phyloP scores from a whole-genome alignment of 371 early-diverging fungal genomes.

The Ecytonucleospora hepatopenaei region DNA sequence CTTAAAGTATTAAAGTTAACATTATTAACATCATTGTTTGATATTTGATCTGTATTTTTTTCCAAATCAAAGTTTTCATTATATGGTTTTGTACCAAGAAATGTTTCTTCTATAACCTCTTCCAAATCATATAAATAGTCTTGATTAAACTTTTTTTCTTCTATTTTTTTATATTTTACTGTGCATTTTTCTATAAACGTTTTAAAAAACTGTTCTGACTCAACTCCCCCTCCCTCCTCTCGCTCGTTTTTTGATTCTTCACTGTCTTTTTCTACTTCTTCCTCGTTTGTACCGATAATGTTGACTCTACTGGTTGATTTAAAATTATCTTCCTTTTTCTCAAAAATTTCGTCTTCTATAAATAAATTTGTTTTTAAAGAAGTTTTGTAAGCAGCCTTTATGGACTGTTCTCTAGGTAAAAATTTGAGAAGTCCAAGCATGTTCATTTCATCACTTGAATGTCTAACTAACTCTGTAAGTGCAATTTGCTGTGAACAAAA shows the following conservation, averaged over 20 bases:
- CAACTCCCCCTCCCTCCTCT: background rate
- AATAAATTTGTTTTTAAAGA: background rate
- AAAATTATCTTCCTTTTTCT: conserved; percentile 5
- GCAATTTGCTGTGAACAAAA: conserved; percentile 24
- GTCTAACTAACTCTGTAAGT: background rate
- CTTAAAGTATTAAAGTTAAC: background rate
- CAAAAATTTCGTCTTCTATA: too few relatives aligned
- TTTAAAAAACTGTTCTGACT: background rate
- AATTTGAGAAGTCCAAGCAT: conserved; percentile 3
- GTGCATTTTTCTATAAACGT: background rate
- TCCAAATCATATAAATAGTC: background rate
- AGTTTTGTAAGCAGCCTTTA: background rate
- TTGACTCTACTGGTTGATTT: background rate
- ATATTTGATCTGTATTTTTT: too few relatives aligned
- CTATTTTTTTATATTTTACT: background rate
- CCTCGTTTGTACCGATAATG: too few relatives aligned
- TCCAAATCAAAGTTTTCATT: background rate
- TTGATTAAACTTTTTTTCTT: background rate
- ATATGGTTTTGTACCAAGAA: too few relatives aligned
- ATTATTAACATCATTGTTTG: too few relatives aligned
- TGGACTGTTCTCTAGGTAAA: background rate
- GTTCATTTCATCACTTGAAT: too few relatives aligned
- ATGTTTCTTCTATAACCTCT: background rate
- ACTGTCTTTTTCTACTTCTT: background rate
- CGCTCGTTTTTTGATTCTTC: too few relatives aligned